These are phyloP conservation scores for Vitis cinerea DNA, from an alignment of 164 flowering plant genomes.

Conservation along the genomic window DNA sequence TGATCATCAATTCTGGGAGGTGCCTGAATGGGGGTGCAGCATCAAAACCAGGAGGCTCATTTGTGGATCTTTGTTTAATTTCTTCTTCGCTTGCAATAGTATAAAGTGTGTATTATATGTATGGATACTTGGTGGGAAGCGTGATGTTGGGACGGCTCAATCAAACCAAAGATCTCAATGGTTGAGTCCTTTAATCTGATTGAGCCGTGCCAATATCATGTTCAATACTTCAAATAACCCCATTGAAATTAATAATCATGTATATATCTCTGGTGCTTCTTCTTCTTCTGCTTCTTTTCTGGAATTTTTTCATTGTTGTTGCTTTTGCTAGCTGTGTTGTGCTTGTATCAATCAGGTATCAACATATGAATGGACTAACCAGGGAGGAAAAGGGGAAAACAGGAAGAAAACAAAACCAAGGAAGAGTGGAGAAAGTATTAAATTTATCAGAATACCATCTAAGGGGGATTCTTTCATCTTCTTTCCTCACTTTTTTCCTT, in stretches of 20 bases:
- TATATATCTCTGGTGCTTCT: no score
- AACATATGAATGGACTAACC: neutral
- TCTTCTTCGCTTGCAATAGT: no score
- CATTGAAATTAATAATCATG: no score
- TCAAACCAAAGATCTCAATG: neutral
- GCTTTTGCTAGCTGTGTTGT: no score
- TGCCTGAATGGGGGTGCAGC: no score
- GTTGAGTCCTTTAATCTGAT: slow-evolving; percentile 46
- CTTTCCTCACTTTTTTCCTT: neutral
- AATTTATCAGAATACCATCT: neutral
- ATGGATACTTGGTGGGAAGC: neutral
- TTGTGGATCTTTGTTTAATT: no score
- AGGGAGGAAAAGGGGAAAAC: neutral
- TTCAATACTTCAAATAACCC: no score
- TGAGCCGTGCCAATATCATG: slow-evolving; percentile 81
- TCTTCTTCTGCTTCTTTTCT: no score
- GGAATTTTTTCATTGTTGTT: neutral
- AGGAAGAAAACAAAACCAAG: neutral
- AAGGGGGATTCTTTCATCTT: neutral
- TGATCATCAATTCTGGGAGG: no score
- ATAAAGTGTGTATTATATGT: neutral
- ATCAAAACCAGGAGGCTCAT: no score
- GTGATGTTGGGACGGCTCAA: slow-evolving; percentile 5
- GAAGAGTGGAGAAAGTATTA: neutral
- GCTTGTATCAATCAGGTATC: neutral